Evolutionary conservation across 352 stramenopile species (phyloP), one percentile per base, ranked within the genome.

Genomic region (Phytopythium chamaehyphon): DNA sequence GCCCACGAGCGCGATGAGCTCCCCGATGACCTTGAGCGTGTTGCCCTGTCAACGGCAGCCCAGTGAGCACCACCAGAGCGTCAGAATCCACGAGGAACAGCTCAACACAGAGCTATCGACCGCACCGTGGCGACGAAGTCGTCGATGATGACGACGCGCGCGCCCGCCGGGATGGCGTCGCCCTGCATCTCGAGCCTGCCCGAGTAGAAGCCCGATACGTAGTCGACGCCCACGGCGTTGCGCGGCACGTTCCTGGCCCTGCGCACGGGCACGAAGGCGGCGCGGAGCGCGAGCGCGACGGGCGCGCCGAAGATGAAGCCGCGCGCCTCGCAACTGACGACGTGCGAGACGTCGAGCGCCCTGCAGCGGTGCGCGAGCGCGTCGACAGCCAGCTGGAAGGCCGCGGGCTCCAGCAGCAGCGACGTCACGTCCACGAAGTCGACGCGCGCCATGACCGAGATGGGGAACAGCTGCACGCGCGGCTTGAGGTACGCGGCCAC

Each of bases 251-350:
- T 70, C 10, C 76, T 64, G 3, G 83, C 76, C 18, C 78, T 73
- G 22, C 83, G 79, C 44, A 93, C 78, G 0, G 80, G 83, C 47
- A 93, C 83, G 47, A 93, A 91, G 14, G 76, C 67, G 8, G 69
- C 64, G 36, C 77, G 59, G 10, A 91, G 61, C 28, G 80, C 83
- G 12, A 93, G 60, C 16, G 83, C 83, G 43, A 93, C 55, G 26
- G 83, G 83, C 11, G 83, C 71, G 0, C 80, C 83, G 45, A 93
- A 93, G 66, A 93, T 90, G 52, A 93, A 90, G 3, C 83, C 80
- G 47, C 83, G 69, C 31, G 80, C 83, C 54, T 93, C 80, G 51
- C 66, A 85, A 59, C 83, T 91, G 23, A 89, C 83, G n/a, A 93
- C 57, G 63, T 93, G 80, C 7, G 83, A 88, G 71, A 93, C 78